Evolutionary conservation across 192 early-diverging fungal genomes (phyloP).

Genomic region (Anaeromyces robustus): DNA sequence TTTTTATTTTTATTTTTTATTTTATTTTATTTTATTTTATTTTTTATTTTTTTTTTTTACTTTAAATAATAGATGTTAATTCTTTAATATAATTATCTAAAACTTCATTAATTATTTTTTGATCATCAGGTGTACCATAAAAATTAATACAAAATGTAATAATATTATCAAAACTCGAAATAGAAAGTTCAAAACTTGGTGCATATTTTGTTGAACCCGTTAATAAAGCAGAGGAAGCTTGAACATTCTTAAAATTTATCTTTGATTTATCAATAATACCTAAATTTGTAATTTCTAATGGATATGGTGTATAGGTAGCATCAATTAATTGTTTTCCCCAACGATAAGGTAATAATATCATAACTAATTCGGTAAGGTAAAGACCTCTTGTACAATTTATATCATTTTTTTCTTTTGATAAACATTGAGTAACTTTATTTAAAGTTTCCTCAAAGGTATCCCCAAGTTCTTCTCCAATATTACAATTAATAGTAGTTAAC

Average conservation of each 20-base stretch:
- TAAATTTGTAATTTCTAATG: neutral
- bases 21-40: no score
- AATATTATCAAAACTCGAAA: neutral
- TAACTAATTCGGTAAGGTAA: neutral
- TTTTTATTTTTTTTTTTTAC: no score
- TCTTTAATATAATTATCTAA: neutral
- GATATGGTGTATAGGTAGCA: neutral
- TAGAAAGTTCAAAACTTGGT: neutral
- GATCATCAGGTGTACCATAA: neutral
- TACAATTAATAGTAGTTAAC: neutral
- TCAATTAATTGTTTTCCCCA: neutral
- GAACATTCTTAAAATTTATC: neutral
- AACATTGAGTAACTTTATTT: neutral
- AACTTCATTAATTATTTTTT: neutral
- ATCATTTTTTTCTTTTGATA: neutral
- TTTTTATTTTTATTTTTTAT: no score
- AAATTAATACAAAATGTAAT: neutral
- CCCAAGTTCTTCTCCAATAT: neutral
- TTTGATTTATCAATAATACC: neutral
- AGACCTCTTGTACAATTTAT: neutral
- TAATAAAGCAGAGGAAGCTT: neutral
- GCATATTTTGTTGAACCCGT: neutral
- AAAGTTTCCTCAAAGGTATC: neutral
- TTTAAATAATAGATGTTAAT: neutral
- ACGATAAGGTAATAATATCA: neutral